These are phyloP conservation scores for Sisymbrium altissimum DNA, from an alignment of 345 rosid genomes.

Conservation along the genomic window DNA sequence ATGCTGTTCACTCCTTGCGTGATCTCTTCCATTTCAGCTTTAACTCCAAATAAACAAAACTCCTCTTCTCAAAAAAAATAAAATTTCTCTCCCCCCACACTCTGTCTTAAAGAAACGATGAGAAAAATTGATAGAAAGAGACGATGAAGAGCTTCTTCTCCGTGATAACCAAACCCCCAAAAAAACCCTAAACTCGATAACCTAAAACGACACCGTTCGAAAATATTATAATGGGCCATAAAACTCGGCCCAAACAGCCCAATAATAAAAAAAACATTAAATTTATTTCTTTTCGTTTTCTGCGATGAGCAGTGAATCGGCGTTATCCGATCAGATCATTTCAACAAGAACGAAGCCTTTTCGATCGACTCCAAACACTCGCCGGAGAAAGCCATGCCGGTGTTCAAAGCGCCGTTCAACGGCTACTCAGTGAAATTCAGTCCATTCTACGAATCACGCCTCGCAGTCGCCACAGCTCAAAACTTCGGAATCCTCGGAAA, in stretches of 20 bases:
- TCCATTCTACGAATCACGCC: conserved; percentile 81
- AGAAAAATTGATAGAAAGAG: conserved; percentile 18
- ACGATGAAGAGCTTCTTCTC: conserved; percentile 14
- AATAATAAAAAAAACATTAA: too few species aligned
- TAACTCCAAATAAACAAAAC: background rate
- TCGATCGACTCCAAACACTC: background rate
- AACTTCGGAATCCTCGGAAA: conserved; percentile 95
- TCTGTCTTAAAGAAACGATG: conserved; percentile 15
- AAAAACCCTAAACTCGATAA: conserved; percentile 29
- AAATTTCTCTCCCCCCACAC: conserved; percentile 17
- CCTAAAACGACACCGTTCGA: background rate
- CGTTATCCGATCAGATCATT: conserved; percentile 27
- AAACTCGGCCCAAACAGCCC: background rate
- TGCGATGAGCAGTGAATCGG: background rate
- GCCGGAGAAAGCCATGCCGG: conserved; percentile 54
- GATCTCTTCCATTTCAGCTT: conserved; percentile 64
- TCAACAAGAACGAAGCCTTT: too few species aligned
- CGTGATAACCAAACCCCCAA: conserved; percentile 22
- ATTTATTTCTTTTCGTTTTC: background rate
- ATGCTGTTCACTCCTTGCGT: conserved; percentile 65
- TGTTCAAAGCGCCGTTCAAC: conserved; percentile 76
- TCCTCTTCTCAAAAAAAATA: background rate
- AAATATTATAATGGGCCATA: background rate
- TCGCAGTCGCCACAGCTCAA: conserved; percentile 88
- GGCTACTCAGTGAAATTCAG: conserved; percentile 91